Conservation (phyloP, 345 rosid species). For the Bruguiera gymnorhiza region DNA sequence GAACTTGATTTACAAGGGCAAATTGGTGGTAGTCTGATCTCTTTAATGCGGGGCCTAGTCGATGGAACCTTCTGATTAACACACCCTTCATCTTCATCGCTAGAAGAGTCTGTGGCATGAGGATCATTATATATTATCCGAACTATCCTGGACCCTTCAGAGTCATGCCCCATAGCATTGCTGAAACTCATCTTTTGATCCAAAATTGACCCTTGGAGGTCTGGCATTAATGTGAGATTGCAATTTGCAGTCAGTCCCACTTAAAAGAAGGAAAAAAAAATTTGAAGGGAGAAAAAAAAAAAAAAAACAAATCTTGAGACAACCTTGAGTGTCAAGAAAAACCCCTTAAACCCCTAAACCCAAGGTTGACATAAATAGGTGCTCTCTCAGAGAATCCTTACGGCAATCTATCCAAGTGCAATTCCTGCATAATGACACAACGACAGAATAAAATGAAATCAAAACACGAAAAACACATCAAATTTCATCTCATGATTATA, state of each 20-base stretch:
- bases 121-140: conserved; percentile 43
- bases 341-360: conserved; percentile 20
- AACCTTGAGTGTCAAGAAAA: conserved; percentile 15
- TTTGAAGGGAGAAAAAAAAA: not conserved
- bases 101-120: conserved; percentile 47
- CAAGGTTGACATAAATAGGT: conserved; percentile 5
- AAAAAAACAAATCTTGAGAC: not conserved
- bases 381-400: conserved; percentile 1
- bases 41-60: conserved; percentile 21
- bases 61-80: not conserved
- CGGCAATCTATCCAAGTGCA: not conserved
- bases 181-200: conserved; percentile 12
- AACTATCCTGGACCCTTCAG: conserved; percentile 21
- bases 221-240: conserved; percentile 21
- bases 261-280: not conserved
- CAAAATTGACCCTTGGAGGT: conserved; percentile 23
- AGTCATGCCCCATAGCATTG: not conserved
- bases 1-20: not conserved
- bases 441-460: not conserved
- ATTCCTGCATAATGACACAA: conserved; percentile 22
- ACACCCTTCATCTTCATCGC: conserved; percentile 34
- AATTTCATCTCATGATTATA: no score
- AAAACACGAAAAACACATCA: not conserved
- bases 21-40: conserved; percentile 26
- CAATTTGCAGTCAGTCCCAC: not conserved